Percentiles rank a stretch among this genome's conserved stretches.
These are phyloP conservation scores for Globisporangium nunn DNA, from an alignment of 352 stramenopile species.

Conservation along the genomic window DNA sequence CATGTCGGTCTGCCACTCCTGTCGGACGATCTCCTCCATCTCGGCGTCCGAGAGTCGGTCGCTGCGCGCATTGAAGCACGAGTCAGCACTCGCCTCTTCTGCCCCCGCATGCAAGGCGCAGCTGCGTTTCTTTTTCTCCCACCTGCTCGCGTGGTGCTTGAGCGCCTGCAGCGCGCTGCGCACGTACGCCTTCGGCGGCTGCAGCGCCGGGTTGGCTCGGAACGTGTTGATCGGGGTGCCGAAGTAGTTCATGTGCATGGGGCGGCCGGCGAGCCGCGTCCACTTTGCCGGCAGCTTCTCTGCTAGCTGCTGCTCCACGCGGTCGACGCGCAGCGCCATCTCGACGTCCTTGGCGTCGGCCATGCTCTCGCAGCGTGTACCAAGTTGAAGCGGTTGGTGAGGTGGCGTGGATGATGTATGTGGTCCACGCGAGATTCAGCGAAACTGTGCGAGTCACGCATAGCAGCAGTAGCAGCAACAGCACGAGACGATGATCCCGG, in stretches of 20 bases:
- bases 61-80: not conserved
- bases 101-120: not conserved
- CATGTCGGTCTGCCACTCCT: slow-evolving; percentile 67
- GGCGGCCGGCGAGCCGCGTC: slow-evolving; percentile 35
- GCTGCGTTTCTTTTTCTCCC: not conserved
- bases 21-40: slow-evolving; percentile 32
- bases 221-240: slow-evolving; percentile 59
- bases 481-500: slow-evolving; percentile 50
- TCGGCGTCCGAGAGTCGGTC: slow-evolving; percentile 30
- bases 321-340: slow-evolving; percentile 30
- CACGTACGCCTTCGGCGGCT: slow-evolving; percentile 39
- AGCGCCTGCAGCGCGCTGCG: slow-evolving; percentile 32
- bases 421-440: not conserved
- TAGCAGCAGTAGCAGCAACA: not conserved
- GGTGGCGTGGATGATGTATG: no score
- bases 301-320: slow-evolving; percentile 47
- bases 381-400: no score
- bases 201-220: slow-evolving; percentile 39
- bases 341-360: slow-evolving; percentile 19
- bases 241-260: slow-evolving; percentile 58
- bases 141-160: slow-evolving; percentile 21
- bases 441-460: not conserved
- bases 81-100: not conserved
- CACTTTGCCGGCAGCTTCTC: slow-evolving; percentile 33
- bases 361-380: not conserved